Percentiles rank a stretch among this genome's conserved stretches.
Evolutionary conservation across 1,284 basidiomycete genomes (phyloP).

Genomic region (Trichosporon coremiiforme): DNA sequence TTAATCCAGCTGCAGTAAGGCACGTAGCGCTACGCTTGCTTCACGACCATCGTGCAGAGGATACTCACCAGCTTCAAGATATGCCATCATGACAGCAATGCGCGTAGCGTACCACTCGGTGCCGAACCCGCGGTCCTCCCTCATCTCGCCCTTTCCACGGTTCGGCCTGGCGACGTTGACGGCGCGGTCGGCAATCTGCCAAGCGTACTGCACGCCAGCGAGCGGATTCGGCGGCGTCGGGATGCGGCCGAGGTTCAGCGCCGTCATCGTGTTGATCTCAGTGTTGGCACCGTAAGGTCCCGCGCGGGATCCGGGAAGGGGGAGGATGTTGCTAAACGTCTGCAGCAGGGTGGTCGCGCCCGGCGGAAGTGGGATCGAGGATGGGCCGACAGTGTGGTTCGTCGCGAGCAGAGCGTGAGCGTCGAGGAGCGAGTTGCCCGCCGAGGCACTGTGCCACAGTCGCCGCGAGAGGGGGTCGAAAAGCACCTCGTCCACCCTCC

Average conservation of each 20-base stretch:
- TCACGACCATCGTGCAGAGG: too few species aligned
- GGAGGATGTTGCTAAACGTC: constrained; percentile 34
- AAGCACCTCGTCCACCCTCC: constrained; percentile 15
- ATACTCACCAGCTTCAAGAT: constrained; percentile 43
- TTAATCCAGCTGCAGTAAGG: too few species aligned
- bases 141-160: constrained; percentile 39
- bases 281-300: not conserved
- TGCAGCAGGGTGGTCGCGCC: constrained; percentile 24
- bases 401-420: constrained; percentile 44
- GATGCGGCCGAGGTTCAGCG: constrained; percentile 6
- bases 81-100: constrained; percentile 41
- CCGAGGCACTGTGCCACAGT: constrained; percentile 24
- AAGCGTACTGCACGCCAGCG: constrained; percentile 47
- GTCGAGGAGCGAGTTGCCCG: not conserved
- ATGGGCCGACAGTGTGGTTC: constrained; percentile 26
- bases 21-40: too few species aligned
- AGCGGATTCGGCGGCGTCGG: constrained; percentile 34
- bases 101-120: constrained; percentile 50
- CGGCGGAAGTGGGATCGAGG: constrained; percentile 41
- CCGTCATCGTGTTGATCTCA: constrained; percentile 10
- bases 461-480: constrained; percentile 27
- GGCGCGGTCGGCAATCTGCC: constrained; percentile 47
- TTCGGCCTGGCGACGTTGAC: constrained; percentile 31
- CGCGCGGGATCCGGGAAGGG: constrained; percentile 29
- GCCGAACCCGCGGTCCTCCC: constrained; percentile 48